Evolutionary conservation across 2,329 filamentous ascomycete species (phyloP).

Genomic region (Colletotrichum sp.): DNA sequence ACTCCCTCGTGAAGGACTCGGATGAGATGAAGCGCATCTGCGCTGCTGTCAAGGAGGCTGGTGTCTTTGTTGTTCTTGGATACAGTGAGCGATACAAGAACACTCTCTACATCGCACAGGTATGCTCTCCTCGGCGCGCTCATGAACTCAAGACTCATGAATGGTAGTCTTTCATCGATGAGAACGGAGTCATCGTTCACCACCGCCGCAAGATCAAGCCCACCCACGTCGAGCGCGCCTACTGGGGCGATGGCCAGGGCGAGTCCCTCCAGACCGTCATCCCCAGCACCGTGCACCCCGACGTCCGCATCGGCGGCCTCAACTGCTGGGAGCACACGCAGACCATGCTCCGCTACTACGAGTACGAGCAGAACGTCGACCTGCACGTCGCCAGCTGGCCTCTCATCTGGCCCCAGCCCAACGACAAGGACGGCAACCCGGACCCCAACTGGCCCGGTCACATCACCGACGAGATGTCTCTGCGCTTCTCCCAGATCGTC

Average conservation of each 20-base stretch:
- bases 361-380: slow-evolving; percentile 31
- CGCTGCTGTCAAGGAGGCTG: slow-evolving; percentile 48
- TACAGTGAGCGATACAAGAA: slow-evolving; percentile 52
- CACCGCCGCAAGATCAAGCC: slow-evolving; percentile 57
- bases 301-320: slow-evolving; percentile 57
- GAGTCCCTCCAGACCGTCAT: slow-evolving; percentile 60
- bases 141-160: background rate
- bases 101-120: slow-evolving; percentile 52
- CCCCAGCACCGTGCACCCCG: slow-evolving; percentile 39
- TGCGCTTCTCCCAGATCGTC: slow-evolving; percentile 43
- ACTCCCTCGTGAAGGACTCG: slow-evolving; percentile 43
- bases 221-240: slow-evolving; percentile 50
- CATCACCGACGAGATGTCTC: slow-evolving; percentile 37
- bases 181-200: slow-evolving; percentile 47
- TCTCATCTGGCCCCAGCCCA: slow-evolving; percentile 28
- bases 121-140: background rate
- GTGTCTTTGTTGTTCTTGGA: slow-evolving; percentile 50
- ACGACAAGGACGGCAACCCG: slow-evolving; percentile 29
- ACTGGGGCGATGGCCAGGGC: slow-evolving; percentile 61
- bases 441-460: slow-evolving; percentile 39
- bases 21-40: slow-evolving; percentile 47
- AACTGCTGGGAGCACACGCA: slow-evolving; percentile 60
- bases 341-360: slow-evolving; percentile 24
- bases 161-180: slow-evolving; percentile 50
- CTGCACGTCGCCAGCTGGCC: slow-evolving; percentile 34